phyloP scores from a whole-genome alignment of 2,329 filamentous ascomycete species.

The Cordyceps farinosa region DNA sequence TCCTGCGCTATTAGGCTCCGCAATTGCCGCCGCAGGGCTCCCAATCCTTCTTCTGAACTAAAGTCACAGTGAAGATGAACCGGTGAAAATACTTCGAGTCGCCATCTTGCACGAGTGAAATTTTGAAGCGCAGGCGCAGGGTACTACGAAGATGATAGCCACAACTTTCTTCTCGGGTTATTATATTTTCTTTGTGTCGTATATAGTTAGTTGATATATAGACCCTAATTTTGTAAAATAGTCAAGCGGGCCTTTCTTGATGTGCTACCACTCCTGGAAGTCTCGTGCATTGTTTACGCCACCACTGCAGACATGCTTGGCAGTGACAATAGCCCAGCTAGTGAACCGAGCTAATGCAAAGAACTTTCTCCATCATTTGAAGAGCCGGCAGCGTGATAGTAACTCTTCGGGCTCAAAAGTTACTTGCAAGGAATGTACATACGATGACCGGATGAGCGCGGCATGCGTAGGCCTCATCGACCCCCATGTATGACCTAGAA shows the following conservation, averaged over 20 bases:
- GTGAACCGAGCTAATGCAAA: neutral
- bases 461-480: neutral
- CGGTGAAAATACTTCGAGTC: neutral
- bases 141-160: too few species aligned
- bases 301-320: neutral
- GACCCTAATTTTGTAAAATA: too few species aligned
- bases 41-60: neutral
- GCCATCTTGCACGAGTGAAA: neutral
- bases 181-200: too few species aligned
- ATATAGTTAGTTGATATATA: too few species aligned
- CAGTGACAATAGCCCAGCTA: neutral
- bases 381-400: too few species aligned
- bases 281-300: neutral
- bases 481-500: too few species aligned
- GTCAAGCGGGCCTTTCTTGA: too few species aligned
- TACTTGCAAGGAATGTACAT: neutral
- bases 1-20: neutral
- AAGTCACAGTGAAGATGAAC: neutral
- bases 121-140: neutral
- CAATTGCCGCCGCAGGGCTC: neutral
- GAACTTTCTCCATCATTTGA: too few species aligned
- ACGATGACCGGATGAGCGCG: neutral
- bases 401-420: too few species aligned
- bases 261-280: neutral
- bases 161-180: too few species aligned